A percentile compares a stretch with the other conserved stretches of the same genome.
phyloP scores from a whole-genome alignment of 441 rosid species.

The Macaranga tanarius region DNA sequence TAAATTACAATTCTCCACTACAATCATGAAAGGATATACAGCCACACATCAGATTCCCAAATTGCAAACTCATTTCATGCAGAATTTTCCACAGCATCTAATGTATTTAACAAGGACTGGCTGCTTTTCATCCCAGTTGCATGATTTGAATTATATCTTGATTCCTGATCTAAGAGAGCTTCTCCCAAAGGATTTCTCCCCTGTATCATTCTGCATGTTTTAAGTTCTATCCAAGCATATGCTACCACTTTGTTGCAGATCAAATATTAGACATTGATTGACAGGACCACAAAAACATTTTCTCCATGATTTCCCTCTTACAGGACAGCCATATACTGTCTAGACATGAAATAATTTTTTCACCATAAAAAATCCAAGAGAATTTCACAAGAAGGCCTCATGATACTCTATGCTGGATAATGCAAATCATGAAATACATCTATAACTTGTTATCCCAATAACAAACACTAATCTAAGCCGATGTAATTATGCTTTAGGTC shows the following conservation, averaged over 20 bases:
- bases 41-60: background rate
- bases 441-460: background rate
- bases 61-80: background rate
- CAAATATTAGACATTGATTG: background rate
- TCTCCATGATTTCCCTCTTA: background rate
- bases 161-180: background rate
- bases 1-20: background rate
- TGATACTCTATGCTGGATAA: background rate
- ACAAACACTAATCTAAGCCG: too few species aligned
- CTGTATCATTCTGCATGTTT: too few species aligned
- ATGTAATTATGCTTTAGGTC: background rate
- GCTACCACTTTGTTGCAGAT: background rate
- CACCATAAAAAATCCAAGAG: background rate
- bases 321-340: background rate
- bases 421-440: background rate
- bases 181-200: too few species aligned
- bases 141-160: background rate
- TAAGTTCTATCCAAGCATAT: too few species aligned
- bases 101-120: background rate
- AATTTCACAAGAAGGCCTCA: background rate
- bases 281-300: too few species aligned
- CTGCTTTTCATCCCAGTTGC: background rate
- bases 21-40: background rate
- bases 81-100: background rate
- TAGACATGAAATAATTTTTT: background rate